Base-by-base conservation (phyloP, 371 early-diverging fungal species). In the Lichtheimia ramosa region DNA sequence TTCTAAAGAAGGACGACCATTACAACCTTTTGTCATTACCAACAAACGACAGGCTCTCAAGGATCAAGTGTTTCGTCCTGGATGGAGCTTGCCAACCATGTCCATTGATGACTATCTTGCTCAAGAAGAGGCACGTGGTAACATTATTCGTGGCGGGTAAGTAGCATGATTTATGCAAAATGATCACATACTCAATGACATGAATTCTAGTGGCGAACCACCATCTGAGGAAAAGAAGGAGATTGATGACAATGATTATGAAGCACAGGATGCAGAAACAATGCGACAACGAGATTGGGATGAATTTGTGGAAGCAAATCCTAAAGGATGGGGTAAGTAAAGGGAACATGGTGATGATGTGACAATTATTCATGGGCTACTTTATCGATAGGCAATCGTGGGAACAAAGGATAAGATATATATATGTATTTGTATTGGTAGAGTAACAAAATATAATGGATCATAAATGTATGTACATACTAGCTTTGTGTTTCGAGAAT, bases 11-110 rank as follows among this genome's bases (percentile, higher is more conserved):
- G 92, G 92, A 7, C 63, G 74, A 70, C 94, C 86, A 13, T 65
- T 93, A 48, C 88, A 90, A 39, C 96, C 98, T 7, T 98, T 98
- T 80, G 83, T 93, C 25, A 85, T 98, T 39, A 92, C 92, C 2
- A 91, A 81, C 59, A 74, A 91, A 59, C 83, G 93, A 13, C 81
- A 89, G 58, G 83, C 85, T 48, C 64, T 96, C 43, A 82, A 74
- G 61, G 79, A 92, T 42, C 81, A 85, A 23, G 97, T 97, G 8
- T 98, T 98, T 71, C 65, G 92, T 8, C 95, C 93, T 0, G 87
- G 92, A 1, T 89, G 92, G 71, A 89, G 85, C 34, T 70, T 98
- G 56, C 99, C 99, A 3, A 97, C 98, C 4, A 98, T 97, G 98
- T 82, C 95, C 0, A 89, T 98, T 55, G 99, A 98, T 49, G 91